Evolutionary conservation across 2,329 filamentous ascomycete species (phyloP).

Genomic region (Periconia sp.): DNA sequence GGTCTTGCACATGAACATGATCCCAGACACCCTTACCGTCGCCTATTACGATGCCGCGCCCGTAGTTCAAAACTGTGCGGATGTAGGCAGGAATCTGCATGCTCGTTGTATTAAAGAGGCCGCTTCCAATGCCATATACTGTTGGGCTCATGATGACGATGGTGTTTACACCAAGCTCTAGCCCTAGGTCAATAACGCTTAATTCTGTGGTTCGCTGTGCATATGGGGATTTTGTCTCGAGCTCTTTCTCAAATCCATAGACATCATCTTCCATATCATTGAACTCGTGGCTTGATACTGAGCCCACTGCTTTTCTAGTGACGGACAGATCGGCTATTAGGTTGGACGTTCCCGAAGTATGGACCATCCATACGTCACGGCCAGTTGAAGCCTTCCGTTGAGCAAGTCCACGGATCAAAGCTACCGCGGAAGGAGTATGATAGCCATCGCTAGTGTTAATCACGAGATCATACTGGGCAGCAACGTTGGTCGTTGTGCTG

Average conservation of each 20-base stretch:
- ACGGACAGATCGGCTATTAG: conserved; percentile 52
- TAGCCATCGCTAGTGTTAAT: conserved; percentile 53
- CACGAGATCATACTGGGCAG: conserved; percentile 34
- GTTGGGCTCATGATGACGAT: conserved; percentile 55
- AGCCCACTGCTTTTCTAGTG: conserved; percentile 14
- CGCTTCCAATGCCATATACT: conserved; percentile 56
- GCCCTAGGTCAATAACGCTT: conserved; percentile 48
- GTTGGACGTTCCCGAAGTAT: conserved; percentile 54
- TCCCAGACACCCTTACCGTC: conserved; percentile 7
- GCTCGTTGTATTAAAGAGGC: conserved; percentile 46
- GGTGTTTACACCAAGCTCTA: conserved; percentile 51
- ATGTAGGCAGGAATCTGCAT: conserved; percentile 1
- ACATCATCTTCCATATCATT: conserved; percentile 38
- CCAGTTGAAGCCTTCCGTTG: conserved; percentile 45
- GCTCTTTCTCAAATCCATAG: conserved; percentile 48
- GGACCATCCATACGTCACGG: conserved; percentile 47
- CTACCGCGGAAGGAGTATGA: conserved; percentile 46
- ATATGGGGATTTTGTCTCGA: conserved; percentile 48
- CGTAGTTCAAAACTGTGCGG: background rate
- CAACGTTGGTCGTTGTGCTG: conserved; percentile 8
- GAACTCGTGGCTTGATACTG: conserved; percentile 29
- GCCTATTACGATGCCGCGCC: conserved; percentile 1
- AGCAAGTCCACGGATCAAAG: conserved; percentile 52
- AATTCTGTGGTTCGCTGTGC: conserved; percentile 55
- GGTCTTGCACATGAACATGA: conserved; percentile 11